Base-by-base conservation (phyloP, 306 rosid species). In the Prunus armeniaca region DNA sequence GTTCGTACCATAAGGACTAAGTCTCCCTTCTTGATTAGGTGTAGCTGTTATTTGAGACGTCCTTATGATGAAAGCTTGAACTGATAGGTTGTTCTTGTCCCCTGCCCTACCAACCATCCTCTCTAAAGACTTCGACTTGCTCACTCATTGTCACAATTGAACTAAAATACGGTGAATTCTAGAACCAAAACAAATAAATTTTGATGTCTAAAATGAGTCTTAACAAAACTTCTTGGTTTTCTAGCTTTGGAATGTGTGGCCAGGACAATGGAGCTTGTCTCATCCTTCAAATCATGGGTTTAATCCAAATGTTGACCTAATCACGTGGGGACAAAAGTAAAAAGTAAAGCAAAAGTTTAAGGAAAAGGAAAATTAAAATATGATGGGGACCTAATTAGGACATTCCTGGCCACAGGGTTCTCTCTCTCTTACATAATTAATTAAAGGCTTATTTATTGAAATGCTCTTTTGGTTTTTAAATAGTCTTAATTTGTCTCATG, bases 291-390 rank as follows among this genome's bases (percentile, higher is more conserved):
- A 34, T 76, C 67, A 66, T 51, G 55, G 61, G 72, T 73, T 67
- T 28, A 41, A 72, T 73, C 64, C 32, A 82, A 76, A 56, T 65
- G 79, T 18, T 65, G 17, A 34, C 75, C 60, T 66, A 76, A 79
- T 67, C 77, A 20, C 67, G 69, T 20, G 46, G 72, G 65, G 38
- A 18, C 67, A 62, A 25, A 69, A 61, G 43, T 38, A 6, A 67
- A 46, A 73, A 45, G 25, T 41, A 65, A 55, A 27, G 55, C 55
- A 20, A 46, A 65, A 12, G 30, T 38, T 30, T 10, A 22, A 60
- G 65, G 28, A 65, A 49, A 47, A 51, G 32, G 38, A 28, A 71
- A 27, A 52, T 70, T 28, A 32, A 30, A 1, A 38, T 38, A 38
- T 45, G 51, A 9, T 15, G 20, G 24, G 22, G 78, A 61, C 20